Evolutionary conservation across 169 alveolate species (phyloP).

Genomic region (Cryptosporidium xiaoi): DNA sequence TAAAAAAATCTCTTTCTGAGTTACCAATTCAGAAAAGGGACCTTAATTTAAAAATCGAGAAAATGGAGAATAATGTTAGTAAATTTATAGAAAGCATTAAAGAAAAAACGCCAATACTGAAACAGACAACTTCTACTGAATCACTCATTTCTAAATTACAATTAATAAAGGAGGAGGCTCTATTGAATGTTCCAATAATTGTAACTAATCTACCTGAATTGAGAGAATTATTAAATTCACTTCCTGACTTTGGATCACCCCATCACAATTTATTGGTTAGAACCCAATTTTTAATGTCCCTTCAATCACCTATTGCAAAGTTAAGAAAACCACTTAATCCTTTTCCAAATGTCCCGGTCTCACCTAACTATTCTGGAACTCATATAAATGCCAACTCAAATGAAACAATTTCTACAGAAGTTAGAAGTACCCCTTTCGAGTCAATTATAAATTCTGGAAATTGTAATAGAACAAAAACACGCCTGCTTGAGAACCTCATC

Average conservation of each 20-base stretch:
- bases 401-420: not conserved
- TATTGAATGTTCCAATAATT: constrained; percentile 64
- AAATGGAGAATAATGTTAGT: constrained; percentile 39
- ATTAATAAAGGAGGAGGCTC: constrained; percentile 60
- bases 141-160: constrained; percentile 42
- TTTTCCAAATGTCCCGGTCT: constrained; percentile 47
- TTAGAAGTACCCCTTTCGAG: not conserved
- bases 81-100: constrained; percentile 43
- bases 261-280: constrained; percentile 56
- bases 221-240: constrained; percentile 45
- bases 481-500: not conserved
- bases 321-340: constrained; percentile 62
- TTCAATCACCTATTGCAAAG: constrained; percentile 68
- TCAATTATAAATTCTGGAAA: not conserved
- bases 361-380: not conserved
- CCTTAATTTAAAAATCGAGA: constrained; percentile 41
- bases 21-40: constrained; percentile 57
- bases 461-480: constrained; percentile 12
- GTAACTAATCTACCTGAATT: constrained; percentile 62
- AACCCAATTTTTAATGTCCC: constrained; percentile 67
- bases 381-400: not conserved
- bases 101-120: constrained; percentile 17
- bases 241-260: constrained; percentile 73
- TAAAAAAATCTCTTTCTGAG: constrained; percentile 16
- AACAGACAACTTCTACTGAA: constrained; percentile 42